Evolutionary conservation across 208 protist genomes (phyloP).

Genomic region (Trichomonas tenax): DNA sequence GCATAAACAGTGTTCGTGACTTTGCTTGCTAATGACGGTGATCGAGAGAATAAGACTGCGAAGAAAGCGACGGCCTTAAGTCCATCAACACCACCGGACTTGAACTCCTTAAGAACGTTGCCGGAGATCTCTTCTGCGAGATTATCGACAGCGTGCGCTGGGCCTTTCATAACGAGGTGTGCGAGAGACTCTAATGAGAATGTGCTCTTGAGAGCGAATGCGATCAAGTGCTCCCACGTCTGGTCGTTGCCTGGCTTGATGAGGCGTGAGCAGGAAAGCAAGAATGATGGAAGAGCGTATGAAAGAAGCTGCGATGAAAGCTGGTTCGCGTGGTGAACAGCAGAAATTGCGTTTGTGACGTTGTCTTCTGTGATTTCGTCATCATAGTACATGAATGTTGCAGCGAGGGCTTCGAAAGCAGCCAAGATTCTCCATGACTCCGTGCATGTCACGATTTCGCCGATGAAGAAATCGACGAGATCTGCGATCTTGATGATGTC

Average conservation of each 20-base stretch:
- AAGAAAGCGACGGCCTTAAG: background rate
- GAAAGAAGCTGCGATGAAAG: background rate
- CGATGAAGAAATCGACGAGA: background rate
- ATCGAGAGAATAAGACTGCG: background rate
- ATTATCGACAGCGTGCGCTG: background rate
- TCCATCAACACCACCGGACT: background rate
- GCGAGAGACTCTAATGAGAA: background rate
- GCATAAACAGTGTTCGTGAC: background rate
- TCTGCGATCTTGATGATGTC: background rate
- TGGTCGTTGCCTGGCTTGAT: background rate
- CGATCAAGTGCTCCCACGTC: background rate
- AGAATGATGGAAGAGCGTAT: background rate
- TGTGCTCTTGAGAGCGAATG: background rate
- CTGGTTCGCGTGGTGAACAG: background rate
- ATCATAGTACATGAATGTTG: background rate
- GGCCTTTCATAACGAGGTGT: background rate
- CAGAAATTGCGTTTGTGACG: background rate
- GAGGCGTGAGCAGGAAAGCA: background rate
- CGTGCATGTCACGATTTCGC: background rate
- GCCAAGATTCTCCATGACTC: background rate
- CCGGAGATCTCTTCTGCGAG: background rate
- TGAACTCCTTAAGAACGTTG: background rate
- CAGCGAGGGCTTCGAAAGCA: background rate
- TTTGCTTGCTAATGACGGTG: background rate
- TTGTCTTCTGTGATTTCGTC: background rate